A percentile compares a stretch with the other conserved stretches of the same genome.
Conservation (phyloP, 495 filamentous ascomycete species). For the Neurospora sp. region DNA sequence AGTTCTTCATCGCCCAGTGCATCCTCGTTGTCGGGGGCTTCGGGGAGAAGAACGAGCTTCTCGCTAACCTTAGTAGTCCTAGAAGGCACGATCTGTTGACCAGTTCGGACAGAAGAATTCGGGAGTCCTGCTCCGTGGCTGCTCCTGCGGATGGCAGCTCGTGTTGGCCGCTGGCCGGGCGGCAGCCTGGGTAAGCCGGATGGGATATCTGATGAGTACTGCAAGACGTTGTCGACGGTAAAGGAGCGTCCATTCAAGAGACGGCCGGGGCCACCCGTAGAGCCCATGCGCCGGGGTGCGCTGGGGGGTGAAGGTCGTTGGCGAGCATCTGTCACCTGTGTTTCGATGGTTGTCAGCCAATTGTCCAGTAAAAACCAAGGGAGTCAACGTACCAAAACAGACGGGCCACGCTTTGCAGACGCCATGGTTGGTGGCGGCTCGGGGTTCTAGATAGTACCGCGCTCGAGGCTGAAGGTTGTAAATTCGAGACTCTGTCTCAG, state of each 20-base stretch:
- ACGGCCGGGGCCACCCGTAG: constrained; percentile 7
- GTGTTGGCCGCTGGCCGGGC: constrained; percentile 44
- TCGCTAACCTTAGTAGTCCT: constrained; percentile 88
- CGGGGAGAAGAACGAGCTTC: constrained; percentile 90
- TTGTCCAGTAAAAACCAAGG: not conserved
- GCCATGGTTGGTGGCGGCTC: constrained; percentile 11
- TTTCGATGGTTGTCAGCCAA: not conserved
- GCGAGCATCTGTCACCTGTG: constrained; percentile 29
- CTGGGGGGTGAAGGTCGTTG: constrained; percentile 17
- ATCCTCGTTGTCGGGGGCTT: constrained; percentile 54
- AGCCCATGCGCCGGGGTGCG: constrained; percentile 7
- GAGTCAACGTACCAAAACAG: constrained; percentile 21
- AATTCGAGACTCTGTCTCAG: not conserved
- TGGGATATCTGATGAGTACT: constrained; percentile 88
- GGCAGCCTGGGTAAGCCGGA: constrained; percentile 83
- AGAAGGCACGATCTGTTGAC: constrained; percentile 67
- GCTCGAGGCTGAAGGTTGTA: not conserved
- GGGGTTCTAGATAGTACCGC: not conserved
- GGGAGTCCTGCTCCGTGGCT: constrained; percentile 25
- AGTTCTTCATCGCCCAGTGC: constrained; percentile 40
- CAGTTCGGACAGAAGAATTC: constrained; percentile 37
- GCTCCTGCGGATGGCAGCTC: constrained; percentile 34
- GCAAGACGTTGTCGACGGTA: constrained; percentile 91
- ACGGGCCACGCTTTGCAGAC: constrained; percentile 24
- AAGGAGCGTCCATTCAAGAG: constrained; percentile 62